Conservation (phyloP, 2,329 filamentous ascomycete genomes). For the Rhinocladiella similis region DNA sequence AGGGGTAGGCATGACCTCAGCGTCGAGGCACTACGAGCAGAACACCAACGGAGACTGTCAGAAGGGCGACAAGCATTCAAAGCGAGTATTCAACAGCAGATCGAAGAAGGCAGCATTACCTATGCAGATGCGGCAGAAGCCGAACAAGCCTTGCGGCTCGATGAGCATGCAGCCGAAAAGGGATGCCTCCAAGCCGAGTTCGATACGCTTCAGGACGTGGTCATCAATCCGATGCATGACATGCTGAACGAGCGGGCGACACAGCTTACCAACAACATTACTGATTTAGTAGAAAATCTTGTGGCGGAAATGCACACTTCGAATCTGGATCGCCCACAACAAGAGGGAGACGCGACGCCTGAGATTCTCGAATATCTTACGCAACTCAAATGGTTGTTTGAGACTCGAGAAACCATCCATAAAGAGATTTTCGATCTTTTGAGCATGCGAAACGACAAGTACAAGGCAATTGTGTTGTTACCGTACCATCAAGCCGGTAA, state of each 20-base stretch:
- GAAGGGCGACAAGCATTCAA: conserved; percentile 67
- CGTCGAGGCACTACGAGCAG: conserved; percentile 56
- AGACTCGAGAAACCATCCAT: conserved; percentile 84
- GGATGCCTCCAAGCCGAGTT: conserved; percentile 77
- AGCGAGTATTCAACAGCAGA: conserved; percentile 73
- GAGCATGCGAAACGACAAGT: conserved; percentile 80
- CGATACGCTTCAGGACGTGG: conserved; percentile 77
- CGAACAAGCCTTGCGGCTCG: conserved; percentile 70
- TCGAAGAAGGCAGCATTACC: conserved; percentile 73
- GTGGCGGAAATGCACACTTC: conserved; percentile 68
- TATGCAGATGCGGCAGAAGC: conserved; percentile 82
- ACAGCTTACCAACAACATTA: conserved; percentile 74
- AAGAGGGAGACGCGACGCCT: conserved; percentile 92
- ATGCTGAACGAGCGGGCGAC: conserved; percentile 74
- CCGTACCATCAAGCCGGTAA: conserved; percentile 76
- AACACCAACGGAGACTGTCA: conserved; percentile 53
- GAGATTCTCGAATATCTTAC: conserved; percentile 94
- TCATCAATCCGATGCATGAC: conserved; percentile 81
- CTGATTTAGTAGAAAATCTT: conserved; percentile 69
- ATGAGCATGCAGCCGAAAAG: conserved; percentile 70
- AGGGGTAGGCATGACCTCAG: conserved; percentile 54
- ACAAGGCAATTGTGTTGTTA: conserved; percentile 77
- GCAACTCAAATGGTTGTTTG: conserved; percentile 94
- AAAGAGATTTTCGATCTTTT: conserved; percentile 82
- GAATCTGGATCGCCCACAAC: conserved; percentile 80